A percentile compares a stretch with the other conserved stretches of the same genome.
These are phyloP conservation scores for Tylopilus balloui DNA, from an alignment of 768 basidiomycete species.

Conservation along the genomic window DNA sequence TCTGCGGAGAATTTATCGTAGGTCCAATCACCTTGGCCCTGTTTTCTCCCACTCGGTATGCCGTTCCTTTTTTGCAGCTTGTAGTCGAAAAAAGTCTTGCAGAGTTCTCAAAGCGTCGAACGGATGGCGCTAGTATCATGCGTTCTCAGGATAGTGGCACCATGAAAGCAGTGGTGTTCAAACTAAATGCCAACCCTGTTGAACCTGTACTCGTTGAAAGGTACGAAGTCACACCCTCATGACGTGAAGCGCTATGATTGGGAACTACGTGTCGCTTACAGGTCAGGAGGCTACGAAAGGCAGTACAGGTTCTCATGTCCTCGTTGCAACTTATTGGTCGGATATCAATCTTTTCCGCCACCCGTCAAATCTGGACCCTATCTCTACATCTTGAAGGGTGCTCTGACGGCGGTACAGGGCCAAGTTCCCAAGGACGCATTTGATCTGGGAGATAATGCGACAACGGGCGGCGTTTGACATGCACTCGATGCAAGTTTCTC, in stretches of 20 bases:
- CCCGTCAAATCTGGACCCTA: constrained; percentile 75
- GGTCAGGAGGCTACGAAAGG: constrained; percentile 65
- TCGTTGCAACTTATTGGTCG: constrained; percentile 44
- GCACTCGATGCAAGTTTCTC: neutral
- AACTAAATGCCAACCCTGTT: constrained; percentile 69
- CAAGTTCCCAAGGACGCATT: constrained; percentile 83
- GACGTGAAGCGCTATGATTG: constrained; percentile 18
- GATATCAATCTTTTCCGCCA: constrained; percentile 75
- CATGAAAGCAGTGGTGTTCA: constrained; percentile 71
- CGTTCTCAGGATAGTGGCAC: constrained; percentile 61
- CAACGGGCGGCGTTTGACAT: constrained; percentile 3
- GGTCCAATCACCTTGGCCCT: constrained; percentile 27
- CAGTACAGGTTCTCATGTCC: constrained; percentile 65
- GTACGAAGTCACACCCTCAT: constrained; percentile 38
- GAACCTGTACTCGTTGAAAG: constrained; percentile 77
- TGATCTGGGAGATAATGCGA: constrained; percentile 40
- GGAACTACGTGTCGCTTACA: constrained; percentile 26
- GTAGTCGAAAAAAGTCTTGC: constrained; percentile 75
- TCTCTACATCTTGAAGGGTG: constrained; percentile 75
- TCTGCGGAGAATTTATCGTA: constrained; percentile 85
- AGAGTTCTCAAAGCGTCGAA: constrained; percentile 63
- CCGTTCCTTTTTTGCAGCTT: constrained; percentile 43
- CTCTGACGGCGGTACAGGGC: constrained; percentile 85
- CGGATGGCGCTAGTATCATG: constrained; percentile 78
- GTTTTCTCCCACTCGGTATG: constrained; percentile 1